phyloP scores from a whole-genome alignment of 768 basidiomycete genomes.

The Lyophyllum semitale region DNA sequence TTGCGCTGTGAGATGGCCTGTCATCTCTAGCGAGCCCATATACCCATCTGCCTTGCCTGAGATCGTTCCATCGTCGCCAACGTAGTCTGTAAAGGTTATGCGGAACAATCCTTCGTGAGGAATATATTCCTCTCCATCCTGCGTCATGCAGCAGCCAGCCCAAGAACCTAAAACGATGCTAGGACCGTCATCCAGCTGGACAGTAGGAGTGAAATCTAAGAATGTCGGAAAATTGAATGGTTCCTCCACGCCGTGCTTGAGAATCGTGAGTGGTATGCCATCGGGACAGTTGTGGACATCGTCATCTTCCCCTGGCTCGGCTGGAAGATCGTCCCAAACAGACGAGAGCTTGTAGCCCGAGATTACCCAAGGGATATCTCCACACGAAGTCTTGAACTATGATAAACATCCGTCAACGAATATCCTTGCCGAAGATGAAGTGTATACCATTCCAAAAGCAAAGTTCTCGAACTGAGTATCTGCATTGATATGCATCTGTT shows the following conservation, averaged over 20 bases:
- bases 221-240: not conserved
- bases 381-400: slow-evolving; percentile 1
- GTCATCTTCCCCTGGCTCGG: not conserved
- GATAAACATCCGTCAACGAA: not conserved
- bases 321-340: not conserved
- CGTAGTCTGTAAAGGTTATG: not conserved
- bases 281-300: not conserved
- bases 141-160: slow-evolving; percentile 1
- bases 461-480: slow-evolving; percentile 2
- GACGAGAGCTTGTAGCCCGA: not conserved
- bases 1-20: not conserved
- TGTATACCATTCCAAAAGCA: slow-evolving; percentile 8
- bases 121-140: too few relatives aligned
- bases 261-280: not conserved
- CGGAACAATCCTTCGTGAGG: not conserved
- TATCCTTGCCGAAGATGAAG: not conserved
- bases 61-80: not conserved
- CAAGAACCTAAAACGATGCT: not conserved
- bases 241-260: not conserved
- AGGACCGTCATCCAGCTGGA: not conserved
- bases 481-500: slow-evolving; percentile 3
- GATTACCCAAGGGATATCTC: not conserved
- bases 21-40: not conserved
- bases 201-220: not conserved
- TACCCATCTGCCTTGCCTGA: not conserved